Base-by-base conservation (phyloP, 148 eudicot species). In the Chenopodium suecicum region DNA sequence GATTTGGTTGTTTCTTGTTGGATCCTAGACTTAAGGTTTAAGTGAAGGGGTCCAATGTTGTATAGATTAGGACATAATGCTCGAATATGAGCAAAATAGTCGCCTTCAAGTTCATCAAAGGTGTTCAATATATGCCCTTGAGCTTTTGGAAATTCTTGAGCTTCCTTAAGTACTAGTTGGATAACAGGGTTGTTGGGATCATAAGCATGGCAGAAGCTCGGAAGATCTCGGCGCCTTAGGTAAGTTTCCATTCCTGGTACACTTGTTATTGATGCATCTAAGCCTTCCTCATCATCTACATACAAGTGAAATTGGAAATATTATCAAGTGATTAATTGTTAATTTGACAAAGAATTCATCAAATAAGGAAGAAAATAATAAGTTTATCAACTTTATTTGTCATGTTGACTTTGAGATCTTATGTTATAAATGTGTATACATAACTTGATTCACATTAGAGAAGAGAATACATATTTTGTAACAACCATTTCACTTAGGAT, bases 61-160 rank as follows among this genome's bases (percentile, higher is more conserved):
- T 84, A 87, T 10, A 83, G 46, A 47, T 87, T 87, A 10, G 85
- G 87, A 73, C 81, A 82, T 1, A 41, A 20, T 7, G 60, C 32
- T 17, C 66, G 82, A 16, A 87, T 44, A 19, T 84, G 80, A 22
- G 82, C 44, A 8, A 87, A 81, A 20, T 67, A 60, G 7, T 77
- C 79, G 46, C 70, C 83, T 82, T 87, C 85, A 69, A 87, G 82
- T 3, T 73, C 75, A 23, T 84, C 83, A 73, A 87, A 84, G 29
- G 87, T 82, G 79, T 87, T 84, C 50, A 87, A 70, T 71, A 87
- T 84, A 79, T 80, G 86, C 4, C 84, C 88, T 74, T 83, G 86
- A 37, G 86, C 88, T 81, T 44, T 74, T n/a, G 82, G 20, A 16
- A 32, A 83, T n/a, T 80, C 14, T 9, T 56, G 13, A 9, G 76